Evolutionary conservation across 2,329 filamentous ascomycete species (phyloP), one percentile per base, ranked within the genome.

Genomic region (Penicillium glabrum): DNA sequence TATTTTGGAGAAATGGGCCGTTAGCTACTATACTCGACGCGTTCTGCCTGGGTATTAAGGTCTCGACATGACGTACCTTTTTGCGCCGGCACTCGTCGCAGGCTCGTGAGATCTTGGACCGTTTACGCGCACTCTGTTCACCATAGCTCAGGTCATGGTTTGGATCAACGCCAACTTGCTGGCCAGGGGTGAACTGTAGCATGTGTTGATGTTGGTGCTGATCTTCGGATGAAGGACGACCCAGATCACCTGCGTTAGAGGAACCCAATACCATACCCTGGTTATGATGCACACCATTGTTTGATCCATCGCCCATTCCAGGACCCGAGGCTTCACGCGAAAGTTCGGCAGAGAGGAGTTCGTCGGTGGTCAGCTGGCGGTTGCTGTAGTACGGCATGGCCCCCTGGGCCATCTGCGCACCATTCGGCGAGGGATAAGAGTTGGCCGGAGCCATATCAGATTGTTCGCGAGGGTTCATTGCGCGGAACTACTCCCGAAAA

Each of bases 21-120:
- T 69, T 59, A 72, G 66, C 53, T 57, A 56, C 60, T 49, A 29
- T 49, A 21, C 13, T 61, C 54, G 54, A 51, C 52, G 41, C 52
- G 56, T 62, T 62, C 59, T 57, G 58, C 3, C 21, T 9, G 46
- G 51, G 31, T 50, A 53, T 29, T 29, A 52, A 63, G 51, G 41
- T 59, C 46, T 33, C 53, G 54, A 57, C 62, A 51, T 71, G 54
- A 57, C 62, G 49, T 71, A 83, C 81, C 79, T 93, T 96, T 75
- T 96, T 96, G 54, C 91, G 84, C 44, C 92, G 83, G 70, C 91
- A 96, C 70, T 96, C 91, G 69, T 96, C 91, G 67, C 91, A 96
- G 2, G 91, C 92, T 37, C 91, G 84, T 11, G 91, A 96, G 6
- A 95, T 91, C 73, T 96, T 96, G 6, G 89, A 90, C 57, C 91